Evolutionary conservation across 140 eudicot genomes (phyloP).

Genomic region (Oenanthe javanica): DNA sequence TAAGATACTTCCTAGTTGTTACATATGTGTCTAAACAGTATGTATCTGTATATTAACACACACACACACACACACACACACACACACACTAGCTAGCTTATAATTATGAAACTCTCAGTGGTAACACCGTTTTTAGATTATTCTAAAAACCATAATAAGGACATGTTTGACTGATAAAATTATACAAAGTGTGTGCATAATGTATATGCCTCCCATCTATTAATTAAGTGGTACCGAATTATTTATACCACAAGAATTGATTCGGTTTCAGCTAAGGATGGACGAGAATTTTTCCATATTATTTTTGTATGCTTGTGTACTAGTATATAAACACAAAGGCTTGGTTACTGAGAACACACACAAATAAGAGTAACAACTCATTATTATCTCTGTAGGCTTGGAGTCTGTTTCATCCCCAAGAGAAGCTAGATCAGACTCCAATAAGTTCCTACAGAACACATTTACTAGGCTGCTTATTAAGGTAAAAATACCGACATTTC

Average conservation of each 20-base stretch:
- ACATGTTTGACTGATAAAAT: slow-evolving; percentile 6
- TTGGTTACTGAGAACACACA: not conserved
- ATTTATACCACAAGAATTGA: slow-evolving; percentile 1
- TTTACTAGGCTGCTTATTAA: not conserved
- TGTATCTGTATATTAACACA: not conserved
- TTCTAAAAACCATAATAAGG: not conserved
- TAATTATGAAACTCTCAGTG: slow-evolving; percentile 7
- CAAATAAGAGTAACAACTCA: not conserved
- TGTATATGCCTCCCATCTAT: not conserved
- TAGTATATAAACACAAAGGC: not conserved
- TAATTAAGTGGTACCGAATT: not conserved
- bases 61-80: no score
- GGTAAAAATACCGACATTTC: not conserved
- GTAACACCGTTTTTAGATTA: not conserved
- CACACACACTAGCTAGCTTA: not conserved
- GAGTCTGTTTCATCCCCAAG: not conserved
- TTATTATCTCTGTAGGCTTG: not conserved
- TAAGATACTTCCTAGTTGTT: not conserved
- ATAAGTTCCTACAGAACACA: not conserved
- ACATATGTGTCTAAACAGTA: not conserved
- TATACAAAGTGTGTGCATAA: not conserved
- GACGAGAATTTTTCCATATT: slow-evolving; percentile 6
- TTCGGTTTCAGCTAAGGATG: slow-evolving; percentile 8
- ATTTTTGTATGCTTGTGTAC: not conserved
- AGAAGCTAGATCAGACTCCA: not conserved